These are phyloP conservation scores for Pyrenophora tritici-repentis DNA, from an alignment of 2,329 filamentous ascomycete genomes.

Conservation along the genomic window DNA sequence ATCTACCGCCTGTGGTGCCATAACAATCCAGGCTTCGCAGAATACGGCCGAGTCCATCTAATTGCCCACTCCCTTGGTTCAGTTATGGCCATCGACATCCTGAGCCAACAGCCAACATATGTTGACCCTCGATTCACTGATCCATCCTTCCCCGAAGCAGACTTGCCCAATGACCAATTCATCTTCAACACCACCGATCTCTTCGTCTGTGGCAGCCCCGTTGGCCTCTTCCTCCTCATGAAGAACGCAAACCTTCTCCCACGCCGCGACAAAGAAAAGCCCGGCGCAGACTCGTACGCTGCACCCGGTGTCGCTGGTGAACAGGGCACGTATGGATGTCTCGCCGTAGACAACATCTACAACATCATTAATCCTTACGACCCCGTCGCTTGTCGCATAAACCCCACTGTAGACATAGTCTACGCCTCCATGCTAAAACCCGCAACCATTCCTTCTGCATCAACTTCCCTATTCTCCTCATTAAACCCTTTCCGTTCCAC, in stretches of 20 bases:
- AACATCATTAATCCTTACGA: conserved; percentile 81
- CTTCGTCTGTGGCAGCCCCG: conserved; percentile 88
- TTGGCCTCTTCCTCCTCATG: conserved; percentile 88
- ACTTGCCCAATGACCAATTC: conserved; percentile 63
- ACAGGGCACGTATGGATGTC: conserved; percentile 79
- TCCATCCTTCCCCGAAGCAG: conserved; percentile 47
- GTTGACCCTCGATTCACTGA: conserved; percentile 56
- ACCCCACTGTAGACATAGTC: conserved; percentile 81
- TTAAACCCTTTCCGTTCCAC: conserved; percentile 49
- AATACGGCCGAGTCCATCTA: conserved; percentile 83
- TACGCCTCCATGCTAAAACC: conserved; percentile 78
- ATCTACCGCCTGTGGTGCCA: conserved; percentile 95
- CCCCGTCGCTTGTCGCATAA: conserved; percentile 89
- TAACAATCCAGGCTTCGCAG: conserved; percentile 86
- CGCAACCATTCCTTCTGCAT: conserved; percentile 77
- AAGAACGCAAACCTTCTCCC: conserved; percentile 75
- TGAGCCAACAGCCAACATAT: conserved; percentile 83
- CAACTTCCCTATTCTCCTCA: conserved; percentile 54
- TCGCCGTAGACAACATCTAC: conserved; percentile 95
- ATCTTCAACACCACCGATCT: conserved; percentile 91
- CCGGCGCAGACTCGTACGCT: conserved; percentile 67
- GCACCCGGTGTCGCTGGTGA: conserved; percentile 71
- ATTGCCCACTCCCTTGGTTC: conserved; percentile 93
- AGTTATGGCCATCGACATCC: conserved; percentile 89
- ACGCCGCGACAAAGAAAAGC: conserved; percentile 74